Evolutionary conservation across 345 rosid species (phyloP), one percentile per base, ranked within the genome.

Genomic region (Diplotaxis tenuifolia): DNA sequence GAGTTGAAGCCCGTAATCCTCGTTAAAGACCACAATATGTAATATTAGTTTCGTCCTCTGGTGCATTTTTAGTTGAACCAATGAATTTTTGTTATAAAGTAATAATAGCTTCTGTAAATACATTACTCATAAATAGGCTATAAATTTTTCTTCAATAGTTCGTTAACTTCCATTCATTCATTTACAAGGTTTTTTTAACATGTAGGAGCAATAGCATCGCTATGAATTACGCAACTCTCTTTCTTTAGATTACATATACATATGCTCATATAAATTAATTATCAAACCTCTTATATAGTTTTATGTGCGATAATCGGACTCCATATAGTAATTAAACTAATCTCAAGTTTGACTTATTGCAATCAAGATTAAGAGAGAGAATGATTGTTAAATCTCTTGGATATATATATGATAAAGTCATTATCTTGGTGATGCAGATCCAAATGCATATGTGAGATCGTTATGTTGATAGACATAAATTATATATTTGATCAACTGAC

Each of bases 321-420:
- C 28, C 27, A 66, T 22, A 52, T 52, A 40, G 61, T 70, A 63
- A 7, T 20, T 42, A 59, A 65, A 7, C 53, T 71, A 72, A 60
- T 40, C 18, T 36, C 40, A 67, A 54, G 59, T 66, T 60, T 71
- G 80, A 77, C 76, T 77, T 72, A 67, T 34, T 56, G 73, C 69
- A 72, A 71, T 71, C 59, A 67, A 77, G 76, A 72, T 59, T 65
- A 66, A 77, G 80, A 75, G 73, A 75, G 78, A 75, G 68, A 74
- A 66, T 32, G 69, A 75, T 68, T 73, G 68, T 70, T 70, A 63
- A 76, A 65, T 76, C 75, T 56, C 54, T 64, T 32, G 75, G 71
- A 55, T 63, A 45, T 45, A 40, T 40, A 45, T 45, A 70, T 76
- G 67, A 64, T 76, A 76, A 76, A 76, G 67, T 76, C 67, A 70